These are phyloP conservation scores for Puccinia triticina DNA, from an alignment of 1,284 basidiomycete genomes.

Conservation along the genomic window DNA sequence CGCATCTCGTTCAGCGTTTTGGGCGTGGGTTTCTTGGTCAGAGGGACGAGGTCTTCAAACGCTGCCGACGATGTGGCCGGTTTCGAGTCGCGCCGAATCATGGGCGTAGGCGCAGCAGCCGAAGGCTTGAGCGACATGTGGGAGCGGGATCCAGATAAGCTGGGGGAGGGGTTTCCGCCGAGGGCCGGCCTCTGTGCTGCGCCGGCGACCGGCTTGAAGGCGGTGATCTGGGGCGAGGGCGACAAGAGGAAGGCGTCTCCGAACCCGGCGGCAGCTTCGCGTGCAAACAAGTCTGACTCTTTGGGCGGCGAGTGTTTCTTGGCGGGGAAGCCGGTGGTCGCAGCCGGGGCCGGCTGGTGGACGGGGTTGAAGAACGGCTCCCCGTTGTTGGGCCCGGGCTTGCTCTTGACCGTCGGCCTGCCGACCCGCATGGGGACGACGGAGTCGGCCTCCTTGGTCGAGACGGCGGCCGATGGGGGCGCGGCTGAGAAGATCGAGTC, in stretches of 20 bases:
- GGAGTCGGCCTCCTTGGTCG: conserved; percentile 52
- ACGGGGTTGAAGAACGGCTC: neutral
- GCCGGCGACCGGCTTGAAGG: neutral
- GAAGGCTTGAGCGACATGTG: neutral
- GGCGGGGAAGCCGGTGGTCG: neutral
- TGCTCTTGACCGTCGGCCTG: conserved; percentile 55
- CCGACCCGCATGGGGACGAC: conserved; percentile 62
- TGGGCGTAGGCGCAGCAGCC: neutral
- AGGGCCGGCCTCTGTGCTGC: too few relatives aligned
- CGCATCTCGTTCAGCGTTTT: conserved; percentile 41
- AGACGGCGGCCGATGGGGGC: neutral
- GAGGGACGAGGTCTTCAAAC: conserved; percentile 43
- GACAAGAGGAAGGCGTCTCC: conserved; percentile 44
- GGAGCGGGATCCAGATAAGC: neutral
- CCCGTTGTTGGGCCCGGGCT: neutral
- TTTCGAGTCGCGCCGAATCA: neutral
- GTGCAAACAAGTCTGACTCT: conserved; percentile 39
- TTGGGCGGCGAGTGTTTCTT: conserved; percentile 27
- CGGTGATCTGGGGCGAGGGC: neutral
- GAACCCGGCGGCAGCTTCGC: conserved; percentile 50
- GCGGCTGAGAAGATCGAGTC: conserved; percentile 42
- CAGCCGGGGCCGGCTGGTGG: neutral
- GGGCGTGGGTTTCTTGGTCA: neutral
- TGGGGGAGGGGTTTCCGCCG: too few relatives aligned
- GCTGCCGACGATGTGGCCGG: conserved; percentile 1